Percentiles rank a stretch among this genome's conserved stretches.
Conservation (phyloP, 2,329 filamentous ascomycete species). For the Xylariaceae sp. region DNA sequence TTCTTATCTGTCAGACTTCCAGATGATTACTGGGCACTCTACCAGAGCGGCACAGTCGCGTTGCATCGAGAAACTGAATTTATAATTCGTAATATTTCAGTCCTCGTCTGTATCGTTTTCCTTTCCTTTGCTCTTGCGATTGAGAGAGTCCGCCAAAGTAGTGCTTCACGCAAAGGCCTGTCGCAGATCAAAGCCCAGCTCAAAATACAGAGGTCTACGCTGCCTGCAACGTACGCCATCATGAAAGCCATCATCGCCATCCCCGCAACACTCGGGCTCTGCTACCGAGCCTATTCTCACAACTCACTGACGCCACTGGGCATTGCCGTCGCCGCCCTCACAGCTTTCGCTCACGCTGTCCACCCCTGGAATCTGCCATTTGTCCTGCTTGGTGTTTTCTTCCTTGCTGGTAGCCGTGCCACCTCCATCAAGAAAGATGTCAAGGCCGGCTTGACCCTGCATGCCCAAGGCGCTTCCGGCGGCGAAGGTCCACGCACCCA, state of each 20-base stretch:
- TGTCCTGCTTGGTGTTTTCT: conserved; percentile 77
- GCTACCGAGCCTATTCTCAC: conserved; percentile 66
- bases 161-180: no score
- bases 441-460: conserved; percentile 79
- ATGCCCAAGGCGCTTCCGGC: conserved; percentile 67
- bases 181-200: neutral
- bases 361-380: conserved; percentile 96
- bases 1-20: no score
- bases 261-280: conserved; percentile 58
- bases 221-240: no score
- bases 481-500: conserved; percentile 82
- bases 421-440: conserved; percentile 88
- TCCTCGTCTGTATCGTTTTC: no score
- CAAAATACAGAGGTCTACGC: neutral
- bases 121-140: no score
- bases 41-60: no score
- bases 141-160: no score
- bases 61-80: no score
- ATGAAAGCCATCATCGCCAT: conserved; percentile 60
- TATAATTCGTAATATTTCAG: no score
- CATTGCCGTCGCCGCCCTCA: conserved; percentile 67
- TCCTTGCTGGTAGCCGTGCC: conserved; percentile 76
- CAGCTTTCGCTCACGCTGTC: conserved; percentile 77
- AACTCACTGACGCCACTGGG: conserved; percentile 78
- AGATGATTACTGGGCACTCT: no score